phyloP scores from a whole-genome alignment of 202 grass and related monocot genomes.

The Schoenoplectus triqueter region DNA sequence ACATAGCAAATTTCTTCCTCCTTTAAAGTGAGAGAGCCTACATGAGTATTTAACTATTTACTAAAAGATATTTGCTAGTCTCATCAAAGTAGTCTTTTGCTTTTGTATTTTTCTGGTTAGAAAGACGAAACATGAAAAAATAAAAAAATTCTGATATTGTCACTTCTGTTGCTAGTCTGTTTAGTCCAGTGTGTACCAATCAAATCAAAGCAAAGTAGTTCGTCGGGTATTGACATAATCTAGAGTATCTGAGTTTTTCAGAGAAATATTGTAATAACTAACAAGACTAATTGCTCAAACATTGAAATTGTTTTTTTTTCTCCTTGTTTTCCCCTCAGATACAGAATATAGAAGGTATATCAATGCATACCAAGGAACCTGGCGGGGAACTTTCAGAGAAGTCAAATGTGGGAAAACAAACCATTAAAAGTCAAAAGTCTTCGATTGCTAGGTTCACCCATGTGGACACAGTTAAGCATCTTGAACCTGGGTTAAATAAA shows the following conservation, averaged over 20 bases:
- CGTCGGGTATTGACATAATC: not conserved
- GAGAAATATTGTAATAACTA: not conserved
- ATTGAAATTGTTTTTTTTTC: constrained; percentile 1
- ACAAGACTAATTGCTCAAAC: constrained; percentile 17
- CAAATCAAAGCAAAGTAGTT: no score
- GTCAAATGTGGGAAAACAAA: constrained; percentile 47
- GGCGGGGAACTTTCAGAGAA: constrained; percentile 46
- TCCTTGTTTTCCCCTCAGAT: constrained; percentile 49
- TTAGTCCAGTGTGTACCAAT: not conserved
- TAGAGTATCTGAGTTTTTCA: not conserved
- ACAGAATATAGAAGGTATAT: constrained; percentile 45
- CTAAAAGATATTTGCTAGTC: not conserved
- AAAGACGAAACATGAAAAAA: no score
- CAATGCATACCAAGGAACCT: constrained; percentile 53
- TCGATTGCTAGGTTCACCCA: constrained; percentile 28
- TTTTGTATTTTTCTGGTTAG: no score
- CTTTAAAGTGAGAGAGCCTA: not conserved
- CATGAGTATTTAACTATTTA: no score
- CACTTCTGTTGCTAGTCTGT: not conserved
- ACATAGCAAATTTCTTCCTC: not conserved
- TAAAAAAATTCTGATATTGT: no score
- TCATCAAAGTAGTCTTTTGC: not conserved
- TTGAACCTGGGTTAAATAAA: constrained; percentile 42
- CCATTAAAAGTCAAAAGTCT: constrained; percentile 43
- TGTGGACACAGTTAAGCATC: constrained; percentile 39